phyloP scores from a whole-genome alignment of 768 basidiomycete species.

The Mrakia frigida region DNA sequence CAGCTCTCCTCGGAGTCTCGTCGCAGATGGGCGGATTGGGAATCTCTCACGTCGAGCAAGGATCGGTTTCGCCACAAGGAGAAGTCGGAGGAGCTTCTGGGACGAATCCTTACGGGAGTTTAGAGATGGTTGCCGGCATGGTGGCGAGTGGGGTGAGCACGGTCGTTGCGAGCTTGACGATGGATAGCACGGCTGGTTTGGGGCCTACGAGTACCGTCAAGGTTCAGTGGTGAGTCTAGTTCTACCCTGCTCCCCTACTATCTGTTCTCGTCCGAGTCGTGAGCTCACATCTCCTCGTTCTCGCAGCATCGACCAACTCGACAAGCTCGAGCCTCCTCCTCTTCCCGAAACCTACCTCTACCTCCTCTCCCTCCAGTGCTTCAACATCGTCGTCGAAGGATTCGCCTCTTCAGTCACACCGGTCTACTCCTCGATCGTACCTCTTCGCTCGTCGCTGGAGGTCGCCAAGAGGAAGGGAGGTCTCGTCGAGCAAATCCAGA shows the following conservation, averaged over 20 bases:
- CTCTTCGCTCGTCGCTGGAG: conserved; percentile 48
- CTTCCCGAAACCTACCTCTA: conserved; percentile 94
- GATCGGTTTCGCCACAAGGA: conserved; percentile 21
- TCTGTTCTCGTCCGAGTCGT: too few species aligned
- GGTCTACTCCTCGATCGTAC: conserved; percentile 65
- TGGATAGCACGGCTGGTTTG: conserved; percentile 51
- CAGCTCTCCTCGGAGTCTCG: conserved; percentile 67
- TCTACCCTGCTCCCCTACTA: too few species aligned
- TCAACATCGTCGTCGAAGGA: conserved; percentile 79
- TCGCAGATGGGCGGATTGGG: conserved; percentile 76
- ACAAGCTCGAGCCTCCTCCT: conserved; percentile 89
- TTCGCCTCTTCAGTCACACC: conserved; percentile 68
- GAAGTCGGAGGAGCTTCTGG: conserved; percentile 12
- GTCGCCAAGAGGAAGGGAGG: conserved; percentile 36
- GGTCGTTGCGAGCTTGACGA: conserved; percentile 27
- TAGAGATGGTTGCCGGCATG: conserved; percentile 64
- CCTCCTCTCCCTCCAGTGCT: conserved; percentile 81
- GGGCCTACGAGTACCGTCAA: conserved; percentile 71
- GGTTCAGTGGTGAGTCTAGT: conserved; percentile 67
- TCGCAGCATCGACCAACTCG: conserved; percentile 90
- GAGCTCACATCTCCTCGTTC: neutral
- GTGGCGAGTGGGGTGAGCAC: conserved; percentile 56
- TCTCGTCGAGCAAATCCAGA: conserved; percentile 1
- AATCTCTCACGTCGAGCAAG: conserved; percentile 42
- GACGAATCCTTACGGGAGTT: conserved; percentile 18